Conservation (phyloP, 164 flowering plant genomes). For the Stephania cephalantha region DNA sequence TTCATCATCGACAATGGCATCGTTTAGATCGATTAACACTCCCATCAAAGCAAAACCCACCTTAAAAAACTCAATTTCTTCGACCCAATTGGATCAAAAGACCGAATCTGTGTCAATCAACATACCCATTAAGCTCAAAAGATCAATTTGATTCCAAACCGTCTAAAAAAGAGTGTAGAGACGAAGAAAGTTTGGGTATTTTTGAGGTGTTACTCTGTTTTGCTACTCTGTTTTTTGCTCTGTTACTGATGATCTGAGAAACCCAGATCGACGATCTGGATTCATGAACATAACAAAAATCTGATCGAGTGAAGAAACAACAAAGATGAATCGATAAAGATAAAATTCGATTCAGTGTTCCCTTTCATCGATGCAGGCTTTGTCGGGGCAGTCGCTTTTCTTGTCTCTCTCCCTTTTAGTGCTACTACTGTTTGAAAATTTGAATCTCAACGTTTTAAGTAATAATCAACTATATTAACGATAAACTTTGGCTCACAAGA, state of each 20-base stretch:
- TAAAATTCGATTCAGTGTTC: not conserved
- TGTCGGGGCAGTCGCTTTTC: not conserved
- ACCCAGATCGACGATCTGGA: not conserved
- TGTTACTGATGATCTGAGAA: not conserved
- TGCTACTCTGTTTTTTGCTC: too few relatives aligned
- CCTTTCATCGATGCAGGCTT: not conserved
- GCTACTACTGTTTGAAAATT: not conserved
- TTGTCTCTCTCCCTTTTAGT: not conserved
- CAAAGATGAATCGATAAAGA: not conserved
- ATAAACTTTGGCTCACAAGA: too few relatives aligned
- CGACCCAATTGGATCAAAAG: too few relatives aligned
- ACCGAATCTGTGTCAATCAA: too few relatives aligned
- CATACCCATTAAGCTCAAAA: too few relatives aligned
- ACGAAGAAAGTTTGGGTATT: too few relatives aligned
- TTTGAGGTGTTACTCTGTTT: too few relatives aligned
- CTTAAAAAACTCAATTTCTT: too few relatives aligned
- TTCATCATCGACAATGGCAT: constrained; percentile 43
- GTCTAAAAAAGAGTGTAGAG: too few relatives aligned
- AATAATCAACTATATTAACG: too few relatives aligned
- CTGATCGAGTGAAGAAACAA: not conserved
- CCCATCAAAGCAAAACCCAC: constrained; percentile 23
- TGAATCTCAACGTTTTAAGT: not conserved
- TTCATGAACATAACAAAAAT: not conserved
- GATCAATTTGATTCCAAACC: too few relatives aligned
- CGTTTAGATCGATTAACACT: constrained; percentile 73